Conservation (phyloP, 495 filamentous ascomycete genomes). For the Hypoxylon lienhwacheense region DNA sequence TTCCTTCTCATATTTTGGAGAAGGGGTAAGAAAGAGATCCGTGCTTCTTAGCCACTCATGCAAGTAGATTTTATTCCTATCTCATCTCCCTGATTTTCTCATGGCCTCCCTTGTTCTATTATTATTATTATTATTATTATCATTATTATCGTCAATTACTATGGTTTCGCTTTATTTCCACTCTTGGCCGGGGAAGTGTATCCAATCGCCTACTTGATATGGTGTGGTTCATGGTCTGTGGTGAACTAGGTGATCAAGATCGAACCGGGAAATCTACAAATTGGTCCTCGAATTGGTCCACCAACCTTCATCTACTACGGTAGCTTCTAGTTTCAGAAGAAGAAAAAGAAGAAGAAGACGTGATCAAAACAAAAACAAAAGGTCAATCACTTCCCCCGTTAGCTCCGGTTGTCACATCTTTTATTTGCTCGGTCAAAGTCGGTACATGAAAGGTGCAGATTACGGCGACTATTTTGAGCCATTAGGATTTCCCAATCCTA, state of each 20-base stretch:
- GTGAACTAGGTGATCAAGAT: constrained; percentile 32
- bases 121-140: not conserved
- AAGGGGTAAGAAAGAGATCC: too few species aligned
- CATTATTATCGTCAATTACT: constrained; percentile 6
- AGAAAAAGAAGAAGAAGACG: not conserved
- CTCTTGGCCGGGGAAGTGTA: constrained; percentile 24
- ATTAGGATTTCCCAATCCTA: constrained; percentile 12
- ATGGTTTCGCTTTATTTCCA: constrained; percentile 15
- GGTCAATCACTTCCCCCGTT: constrained; percentile 6
- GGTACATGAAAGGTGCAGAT: not conserved
- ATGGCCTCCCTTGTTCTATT: not conserved
- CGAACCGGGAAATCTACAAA: constrained; percentile 7
- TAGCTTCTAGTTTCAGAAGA: too few species aligned
- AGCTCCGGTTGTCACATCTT: constrained; percentile 9
- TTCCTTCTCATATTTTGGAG: too few species aligned
- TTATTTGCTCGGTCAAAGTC: constrained; percentile 10
- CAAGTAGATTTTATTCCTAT: not conserved
- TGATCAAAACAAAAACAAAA: constrained; percentile 10
- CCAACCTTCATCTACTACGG: too few species aligned
- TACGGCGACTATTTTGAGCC: constrained; percentile 7
- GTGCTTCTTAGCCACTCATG: not conserved
- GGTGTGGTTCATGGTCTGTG: too few species aligned
- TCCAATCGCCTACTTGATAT: constrained; percentile 13
- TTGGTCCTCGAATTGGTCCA: constrained; percentile 14
- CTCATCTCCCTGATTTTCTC: not conserved